phyloP scores from a whole-genome alignment of 495 filamentous ascomycete species.

The Glarea lozoyensis region DNA sequence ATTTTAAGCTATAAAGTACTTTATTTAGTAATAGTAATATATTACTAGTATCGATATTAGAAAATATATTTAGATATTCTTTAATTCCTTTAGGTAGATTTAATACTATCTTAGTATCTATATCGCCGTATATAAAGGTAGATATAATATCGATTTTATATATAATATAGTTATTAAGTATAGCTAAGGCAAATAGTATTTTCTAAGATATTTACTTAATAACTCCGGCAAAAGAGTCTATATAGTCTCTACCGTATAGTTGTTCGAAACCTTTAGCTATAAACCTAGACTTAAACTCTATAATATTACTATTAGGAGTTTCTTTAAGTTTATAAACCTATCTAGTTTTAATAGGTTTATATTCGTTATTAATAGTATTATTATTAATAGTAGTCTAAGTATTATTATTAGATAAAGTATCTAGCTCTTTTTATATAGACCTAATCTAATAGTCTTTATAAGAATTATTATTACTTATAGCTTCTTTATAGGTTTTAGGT shows the following conservation, averaged over 20 bases:
- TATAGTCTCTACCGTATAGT: conserved; percentile 9
- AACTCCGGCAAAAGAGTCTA: conserved; percentile 7
- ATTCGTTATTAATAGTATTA: conserved; percentile 5
- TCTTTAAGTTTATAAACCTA: too few relatives aligned
- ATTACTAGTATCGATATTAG: too few relatives aligned
- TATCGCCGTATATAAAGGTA: conserved; percentile 8
- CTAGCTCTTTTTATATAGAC: not conserved
- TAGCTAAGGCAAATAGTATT: conserved; percentile 5
- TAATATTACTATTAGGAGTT: conserved; percentile 6
- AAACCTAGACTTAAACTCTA: conserved; percentile 12
- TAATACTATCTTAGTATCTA: conserved; percentile 1
- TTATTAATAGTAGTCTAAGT: not conserved
- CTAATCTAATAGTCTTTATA: conserved; percentile 7
- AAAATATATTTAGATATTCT: too few relatives aligned
- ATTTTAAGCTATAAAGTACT: too few relatives aligned
- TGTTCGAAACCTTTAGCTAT: conserved; percentile 11
- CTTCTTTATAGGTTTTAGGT: conserved; percentile 7
- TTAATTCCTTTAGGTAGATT: not conserved
- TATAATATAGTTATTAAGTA: conserved; percentile 8
- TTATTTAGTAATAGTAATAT: too few relatives aligned
- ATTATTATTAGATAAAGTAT: conserved; percentile 1
- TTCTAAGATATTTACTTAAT: conserved; percentile 13
- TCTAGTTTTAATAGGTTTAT: too few relatives aligned
- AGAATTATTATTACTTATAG: conserved; percentile 3
- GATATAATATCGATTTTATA: conserved; percentile 12